A percentile compares a stretch with the other conserved stretches of the same genome.
phyloP scores from a whole-genome alignment of 1,284 basidiomycete species.

The Limonomyces culmigenus region DNA sequence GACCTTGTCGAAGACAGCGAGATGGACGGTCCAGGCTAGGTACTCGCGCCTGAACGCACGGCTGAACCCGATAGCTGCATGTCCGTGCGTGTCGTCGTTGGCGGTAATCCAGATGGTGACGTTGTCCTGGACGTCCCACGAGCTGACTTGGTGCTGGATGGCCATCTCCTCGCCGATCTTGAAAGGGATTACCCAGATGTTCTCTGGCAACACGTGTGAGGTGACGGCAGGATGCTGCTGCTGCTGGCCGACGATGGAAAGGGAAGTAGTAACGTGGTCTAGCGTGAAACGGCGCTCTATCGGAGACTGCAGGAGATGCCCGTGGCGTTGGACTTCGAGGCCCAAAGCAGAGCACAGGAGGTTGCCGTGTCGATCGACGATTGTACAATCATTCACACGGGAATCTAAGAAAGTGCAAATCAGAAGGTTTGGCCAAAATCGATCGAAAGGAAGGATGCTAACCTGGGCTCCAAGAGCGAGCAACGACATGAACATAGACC shows the following conservation, averaged over 20 bases:
- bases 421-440: too few species aligned
- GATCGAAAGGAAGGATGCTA: too few species aligned
- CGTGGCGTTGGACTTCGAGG: conserved; percentile 8
- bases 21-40: neutral
- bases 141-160: neutral
- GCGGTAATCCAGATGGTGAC: neutral
- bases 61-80: conserved; percentile 1
- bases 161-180: neutral
- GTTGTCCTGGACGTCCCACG: neutral
- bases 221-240: neutral
- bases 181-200: neutral
- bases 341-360: conserved; percentile 7
- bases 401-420: too few species aligned
- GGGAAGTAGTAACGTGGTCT: neutral
- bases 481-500: too few species aligned
- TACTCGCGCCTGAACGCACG: neutral
- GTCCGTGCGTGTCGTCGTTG: conserved; percentile 4
- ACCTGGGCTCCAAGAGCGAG: too few species aligned
- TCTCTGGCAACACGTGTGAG: neutral
- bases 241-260: neutral
- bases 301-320: too few species aligned
- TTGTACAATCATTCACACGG: too few species aligned
- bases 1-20: neutral
- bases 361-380: conserved; percentile 7
- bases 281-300: neutral